These are phyloP conservation scores for Drechslera avenae DNA, from an alignment of 2,329 filamentous ascomycete species.

Conservation along the genomic window DNA sequence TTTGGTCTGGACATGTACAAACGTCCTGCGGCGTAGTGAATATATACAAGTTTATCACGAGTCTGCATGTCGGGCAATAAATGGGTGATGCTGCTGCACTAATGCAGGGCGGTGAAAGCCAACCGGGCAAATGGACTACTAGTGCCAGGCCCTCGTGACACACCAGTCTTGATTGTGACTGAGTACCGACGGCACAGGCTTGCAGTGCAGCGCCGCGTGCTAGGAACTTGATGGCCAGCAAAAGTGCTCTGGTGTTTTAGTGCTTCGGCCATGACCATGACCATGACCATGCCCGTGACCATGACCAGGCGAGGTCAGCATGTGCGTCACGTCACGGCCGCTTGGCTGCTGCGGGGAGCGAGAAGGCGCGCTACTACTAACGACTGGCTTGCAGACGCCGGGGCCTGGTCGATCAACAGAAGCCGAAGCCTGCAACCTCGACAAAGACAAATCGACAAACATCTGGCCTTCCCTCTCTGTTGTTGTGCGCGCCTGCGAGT, in stretches of 20 bases:
- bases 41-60: background rate
- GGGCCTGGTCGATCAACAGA: constrained; percentile 23
- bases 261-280: too few species aligned
- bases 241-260: background rate
- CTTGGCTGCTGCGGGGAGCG: constrained; percentile 19
- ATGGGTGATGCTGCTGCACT: background rate
- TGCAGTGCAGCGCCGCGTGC: too few species aligned
- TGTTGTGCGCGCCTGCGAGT: background rate
- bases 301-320: constrained; percentile 5
- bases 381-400: constrained; percentile 13
- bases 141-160: too few species aligned
- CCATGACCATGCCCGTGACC: too few species aligned
- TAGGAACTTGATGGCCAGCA: too few species aligned
- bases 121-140: too few species aligned
- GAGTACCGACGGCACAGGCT: too few species aligned
- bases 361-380: constrained; percentile 29
- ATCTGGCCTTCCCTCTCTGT: background rate
- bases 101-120: background rate
- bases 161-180: too few species aligned
- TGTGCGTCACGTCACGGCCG: constrained; percentile 29
- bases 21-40: constrained; percentile 16
- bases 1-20: constrained; percentile 19
- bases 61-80: background rate
- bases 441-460: constrained; percentile 16
- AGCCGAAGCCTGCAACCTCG: constrained; percentile 24